Evolutionary conservation across 2,329 filamentous ascomycete genomes (phyloP), one percentile per base, ranked within the genome.

Genomic region (Fusarium incarnatum): DNA sequence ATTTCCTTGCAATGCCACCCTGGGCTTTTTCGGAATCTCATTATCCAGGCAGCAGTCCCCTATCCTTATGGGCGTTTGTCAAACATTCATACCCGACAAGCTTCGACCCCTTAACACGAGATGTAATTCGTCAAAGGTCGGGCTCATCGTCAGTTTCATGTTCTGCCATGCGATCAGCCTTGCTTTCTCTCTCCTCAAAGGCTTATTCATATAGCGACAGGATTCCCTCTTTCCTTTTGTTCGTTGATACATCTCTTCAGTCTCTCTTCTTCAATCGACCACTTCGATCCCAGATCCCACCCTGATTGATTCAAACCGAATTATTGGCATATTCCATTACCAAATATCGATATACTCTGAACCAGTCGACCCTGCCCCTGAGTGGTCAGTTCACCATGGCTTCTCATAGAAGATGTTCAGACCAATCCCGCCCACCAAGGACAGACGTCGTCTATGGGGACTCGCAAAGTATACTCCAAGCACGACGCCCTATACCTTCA

Each of bases 161-260:
- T 42, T 65, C 40, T 42, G 62, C 46, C 57, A 50, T 61, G 23
- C 37, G 16, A 66, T 56, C 30, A 61, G 57, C 55, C 62, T 55
- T 56, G 30, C 30, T 28, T 52, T 42, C 18, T 13, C 32, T 49
- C 28, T 18, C 18, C 32, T 40, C 25, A 49, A 25, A 40, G 37
- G 23, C 16, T 55, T 34, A 20, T 23, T 40, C 42, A 28, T 34
- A 46, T 27, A 61, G 37, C 27, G 50, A 34, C 11, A 34, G 28
- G 42, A 23, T 46, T 34, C 44, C 34, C 37, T 27, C 22, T 30
- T 22, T 27, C 15, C 8, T 53, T 16, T 25, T 61, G 16, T 23
- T 40, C 32, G 40, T 53, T 48, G 7, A 13, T 45, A 27, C 16
- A 55, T 25, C 28, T 42, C 11, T 18, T n/a, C 18, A 22, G 8